phyloP scores from a whole-genome alignment of 208 protist genomes.

The Leptomonas pyrrhocoris region DNA sequence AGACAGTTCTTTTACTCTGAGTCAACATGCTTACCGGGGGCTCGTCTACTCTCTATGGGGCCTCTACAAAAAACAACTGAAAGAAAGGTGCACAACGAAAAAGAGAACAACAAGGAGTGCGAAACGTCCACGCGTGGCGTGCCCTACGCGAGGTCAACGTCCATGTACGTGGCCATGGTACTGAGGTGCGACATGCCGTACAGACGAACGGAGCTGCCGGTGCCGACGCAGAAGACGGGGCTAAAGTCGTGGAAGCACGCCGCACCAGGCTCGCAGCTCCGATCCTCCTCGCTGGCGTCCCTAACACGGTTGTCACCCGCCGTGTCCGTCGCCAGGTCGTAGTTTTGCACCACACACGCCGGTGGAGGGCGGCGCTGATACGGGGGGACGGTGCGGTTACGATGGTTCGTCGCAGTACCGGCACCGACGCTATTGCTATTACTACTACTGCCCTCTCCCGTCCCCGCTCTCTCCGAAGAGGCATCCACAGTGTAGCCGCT shows the following conservation, averaged over 20 bases:
- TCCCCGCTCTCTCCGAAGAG: neutral
- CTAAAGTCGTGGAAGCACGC: slow-evolving; percentile 48
- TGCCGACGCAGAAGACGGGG: slow-evolving; percentile 35
- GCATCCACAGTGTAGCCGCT: neutral
- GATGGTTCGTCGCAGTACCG: too few species aligned
- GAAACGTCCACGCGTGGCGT: neutral
- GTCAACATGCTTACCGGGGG: too few species aligned
- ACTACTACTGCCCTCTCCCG: neutral
- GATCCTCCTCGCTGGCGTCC: neutral
- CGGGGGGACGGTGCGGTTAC: neutral
- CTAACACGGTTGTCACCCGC: neutral
- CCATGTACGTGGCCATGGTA: slow-evolving; percentile 20
- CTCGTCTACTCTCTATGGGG: neutral
- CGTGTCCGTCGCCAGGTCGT: neutral
- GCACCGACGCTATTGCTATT: too few species aligned
- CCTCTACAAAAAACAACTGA: neutral
- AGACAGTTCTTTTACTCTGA: too few species aligned
- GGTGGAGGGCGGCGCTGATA: slow-evolving; percentile 8
- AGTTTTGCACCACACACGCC: slow-evolving; percentile 22
- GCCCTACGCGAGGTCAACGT: slow-evolving; percentile 12
- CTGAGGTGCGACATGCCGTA: slow-evolving; percentile 33
- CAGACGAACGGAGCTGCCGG: slow-evolving; percentile 26
- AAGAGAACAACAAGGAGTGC: neutral
- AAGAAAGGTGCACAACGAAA: neutral
- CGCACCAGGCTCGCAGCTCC: slow-evolving; percentile 19